Percentiles rank a stretch among this genome's conserved stretches.
These are phyloP conservation scores for Cyberlindnera samutprakarnensis DNA, from an alignment of 805 yeast species.

Conservation along the genomic window DNA sequence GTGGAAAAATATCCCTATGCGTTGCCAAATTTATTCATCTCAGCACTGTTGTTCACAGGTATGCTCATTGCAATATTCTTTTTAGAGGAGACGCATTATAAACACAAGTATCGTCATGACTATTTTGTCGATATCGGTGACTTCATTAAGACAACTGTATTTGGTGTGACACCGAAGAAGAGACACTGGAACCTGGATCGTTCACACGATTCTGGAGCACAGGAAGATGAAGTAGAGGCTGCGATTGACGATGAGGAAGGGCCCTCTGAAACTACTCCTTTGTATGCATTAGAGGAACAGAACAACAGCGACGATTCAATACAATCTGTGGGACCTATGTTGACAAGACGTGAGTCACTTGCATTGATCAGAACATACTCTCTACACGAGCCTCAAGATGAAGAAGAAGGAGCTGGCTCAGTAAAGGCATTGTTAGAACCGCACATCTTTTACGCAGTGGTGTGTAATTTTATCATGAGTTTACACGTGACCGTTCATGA, in stretches of 20 bases:
- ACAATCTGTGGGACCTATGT: slow-evolving; percentile 17
- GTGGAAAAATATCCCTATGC: slow-evolving; percentile 40
- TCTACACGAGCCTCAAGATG: slow-evolving; percentile 24
- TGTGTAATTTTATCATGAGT: slow-evolving; percentile 35
- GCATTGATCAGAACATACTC: slow-evolving; percentile 27
- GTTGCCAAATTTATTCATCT: slow-evolving; percentile 43
- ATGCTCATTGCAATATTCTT: slow-evolving; percentile 35
- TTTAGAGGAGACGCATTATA: slow-evolving; percentile 45
- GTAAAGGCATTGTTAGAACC: slow-evolving; percentile 23
- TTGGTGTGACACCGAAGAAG: slow-evolving; percentile 14
- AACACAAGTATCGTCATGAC: slow-evolving; percentile 32
- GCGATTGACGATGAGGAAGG: slow-evolving; percentile 1
- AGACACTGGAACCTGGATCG: slow-evolving; percentile 22
- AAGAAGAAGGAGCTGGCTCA: slow-evolving; percentile 9
- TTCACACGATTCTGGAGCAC: slow-evolving; percentile 11
- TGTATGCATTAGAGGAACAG: neutral
- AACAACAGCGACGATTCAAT: slow-evolving; percentile 17
- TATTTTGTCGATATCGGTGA: slow-evolving; percentile 40
- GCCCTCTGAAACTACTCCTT: neutral
- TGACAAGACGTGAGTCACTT: slow-evolving; percentile 26
- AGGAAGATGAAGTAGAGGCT: slow-evolving; percentile 11
- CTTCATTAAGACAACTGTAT: slow-evolving; percentile 11
- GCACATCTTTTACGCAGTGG: slow-evolving; percentile 27
- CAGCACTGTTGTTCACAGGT: slow-evolving; percentile 29
- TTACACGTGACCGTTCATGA: slow-evolving; percentile 41